These are phyloP conservation scores for Alternaria rosae DNA, from an alignment of 2,329 filamentous ascomycete species.

Conservation along the genomic window DNA sequence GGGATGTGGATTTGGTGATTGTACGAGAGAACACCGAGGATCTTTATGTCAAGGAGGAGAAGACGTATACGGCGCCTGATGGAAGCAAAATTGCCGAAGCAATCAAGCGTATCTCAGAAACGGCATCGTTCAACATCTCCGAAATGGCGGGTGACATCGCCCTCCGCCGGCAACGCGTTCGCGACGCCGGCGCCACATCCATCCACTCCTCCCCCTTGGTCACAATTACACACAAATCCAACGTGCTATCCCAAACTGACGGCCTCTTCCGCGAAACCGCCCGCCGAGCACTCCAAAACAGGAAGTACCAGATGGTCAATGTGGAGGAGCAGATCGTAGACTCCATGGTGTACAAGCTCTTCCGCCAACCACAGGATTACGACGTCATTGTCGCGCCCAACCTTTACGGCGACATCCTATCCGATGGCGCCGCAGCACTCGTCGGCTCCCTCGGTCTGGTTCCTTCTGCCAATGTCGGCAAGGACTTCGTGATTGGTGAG, in stretches of 20 bases:
- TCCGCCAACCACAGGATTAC: slow-evolving; percentile 93
- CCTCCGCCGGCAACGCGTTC: slow-evolving; percentile 81
- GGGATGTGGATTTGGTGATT: slow-evolving; percentile 92
- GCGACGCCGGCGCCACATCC: slow-evolving; percentile 64
- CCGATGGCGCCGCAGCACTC: slow-evolving; percentile 91
- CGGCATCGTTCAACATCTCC: slow-evolving; percentile 84
- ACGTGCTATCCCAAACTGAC: slow-evolving; percentile 95
- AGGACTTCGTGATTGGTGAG: slow-evolving; percentile 94
- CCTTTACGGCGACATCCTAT: slow-evolving; percentile 96
- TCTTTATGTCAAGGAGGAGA: slow-evolving; percentile 96
- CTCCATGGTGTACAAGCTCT: slow-evolving; percentile 99
- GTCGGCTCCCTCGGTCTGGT: slow-evolving; percentile 93
- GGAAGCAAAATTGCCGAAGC: slow-evolving; percentile 89
- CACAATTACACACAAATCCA: slow-evolving; percentile 98
- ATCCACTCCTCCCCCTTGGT: slow-evolving; percentile 77
- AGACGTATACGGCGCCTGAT: slow-evolving; percentile 75
- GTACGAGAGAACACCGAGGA: slow-evolving; percentile 99
- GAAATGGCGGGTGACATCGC: slow-evolving; percentile 96
- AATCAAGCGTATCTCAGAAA: slow-evolving; percentile 94
- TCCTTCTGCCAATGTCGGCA: slow-evolving; percentile 92
- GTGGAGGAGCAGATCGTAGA: slow-evolving; percentile 99
- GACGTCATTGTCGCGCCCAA: slow-evolving; percentile 98
- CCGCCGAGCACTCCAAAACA: slow-evolving; percentile 72
- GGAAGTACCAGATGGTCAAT: slow-evolving; percentile 68
- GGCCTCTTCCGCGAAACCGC: slow-evolving; percentile 89